phyloP scores from a whole-genome alignment of 2,329 filamentous ascomycete genomes.

The Pezicula carpinea region DNA sequence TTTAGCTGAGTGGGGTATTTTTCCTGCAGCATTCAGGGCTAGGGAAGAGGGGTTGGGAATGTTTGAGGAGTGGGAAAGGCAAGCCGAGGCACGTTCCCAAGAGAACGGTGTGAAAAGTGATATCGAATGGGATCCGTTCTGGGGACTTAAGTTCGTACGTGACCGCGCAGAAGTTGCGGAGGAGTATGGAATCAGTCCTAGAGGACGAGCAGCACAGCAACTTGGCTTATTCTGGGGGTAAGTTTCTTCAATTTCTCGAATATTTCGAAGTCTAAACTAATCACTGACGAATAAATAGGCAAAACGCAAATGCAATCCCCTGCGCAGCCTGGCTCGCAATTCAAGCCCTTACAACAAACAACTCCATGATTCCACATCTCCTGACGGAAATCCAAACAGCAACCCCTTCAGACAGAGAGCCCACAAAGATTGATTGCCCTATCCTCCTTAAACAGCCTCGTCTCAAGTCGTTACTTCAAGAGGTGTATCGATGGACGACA shows the following conservation, averaged over 20 bases:
- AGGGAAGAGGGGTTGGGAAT: neutral
- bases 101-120: neutral
- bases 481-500: neutral
- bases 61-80: neutral
- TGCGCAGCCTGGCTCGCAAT: neutral
- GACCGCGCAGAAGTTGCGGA: neutral
- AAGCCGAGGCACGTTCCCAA: neutral
- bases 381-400: neutral
- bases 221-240: neutral
- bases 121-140: neutral
- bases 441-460: neutral
- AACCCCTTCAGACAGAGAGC: neutral
- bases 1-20: neutral
- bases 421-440: neutral
- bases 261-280: too few species aligned
- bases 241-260: neutral
- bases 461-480: neutral
- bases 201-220: neutral
- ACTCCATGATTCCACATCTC: neutral
- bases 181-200: neutral
- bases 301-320: neutral
- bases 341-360: neutral
- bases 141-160: neutral
- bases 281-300: neutral
- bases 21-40: neutral